Conservation (phyloP, 2,329 filamentous ascomycete genomes). For the Emergomyces pasteurianus region DNA sequence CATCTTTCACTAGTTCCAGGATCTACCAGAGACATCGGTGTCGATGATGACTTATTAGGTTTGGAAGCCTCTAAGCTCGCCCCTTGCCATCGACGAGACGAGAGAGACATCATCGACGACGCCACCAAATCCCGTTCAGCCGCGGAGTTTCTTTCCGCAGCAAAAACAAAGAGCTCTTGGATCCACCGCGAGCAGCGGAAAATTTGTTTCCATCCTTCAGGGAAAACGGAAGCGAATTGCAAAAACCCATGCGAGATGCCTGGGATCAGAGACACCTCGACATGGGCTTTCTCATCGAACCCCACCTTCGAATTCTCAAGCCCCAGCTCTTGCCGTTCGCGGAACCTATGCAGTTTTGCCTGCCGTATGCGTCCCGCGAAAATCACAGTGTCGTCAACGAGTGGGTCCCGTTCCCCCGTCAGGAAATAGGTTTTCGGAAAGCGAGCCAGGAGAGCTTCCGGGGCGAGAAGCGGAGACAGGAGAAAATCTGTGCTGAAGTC, state of each 20-base stretch:
- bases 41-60: neutral
- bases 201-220: conserved; percentile 81
- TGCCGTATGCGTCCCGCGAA: conserved; percentile 82
- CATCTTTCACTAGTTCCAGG: neutral
- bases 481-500: conserved; percentile 88
- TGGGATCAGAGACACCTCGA: conserved; percentile 74
- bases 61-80: neutral
- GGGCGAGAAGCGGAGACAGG: conserved; percentile 78
- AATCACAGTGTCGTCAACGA: conserved; percentile 94
- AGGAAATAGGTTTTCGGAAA: conserved; percentile 93
- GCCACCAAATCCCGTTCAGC: conserved; percentile 25
- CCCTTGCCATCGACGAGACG: conserved; percentile 2
- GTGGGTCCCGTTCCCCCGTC: conserved; percentile 85
- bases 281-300: conserved; percentile 62
- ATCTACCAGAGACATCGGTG: neutral
- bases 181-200: conserved; percentile 72
- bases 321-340: conserved; percentile 44
- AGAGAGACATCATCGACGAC: conserved; percentile 9
- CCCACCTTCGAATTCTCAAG: conserved; percentile 41
- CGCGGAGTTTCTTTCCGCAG: conserved; percentile 27
- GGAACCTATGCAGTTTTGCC: conserved; percentile 52
- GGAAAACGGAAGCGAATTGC: conserved; percentile 79
- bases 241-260: conserved; percentile 90
- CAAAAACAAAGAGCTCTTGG: conserved; percentile 55
- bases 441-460: conserved; percentile 66